Percentiles rank a stretch among this genome's conserved stretches.
These are phyloP conservation scores for Cornus controversa DNA, from an alignment of 148 eudicot species.

Conservation along the genomic window DNA sequence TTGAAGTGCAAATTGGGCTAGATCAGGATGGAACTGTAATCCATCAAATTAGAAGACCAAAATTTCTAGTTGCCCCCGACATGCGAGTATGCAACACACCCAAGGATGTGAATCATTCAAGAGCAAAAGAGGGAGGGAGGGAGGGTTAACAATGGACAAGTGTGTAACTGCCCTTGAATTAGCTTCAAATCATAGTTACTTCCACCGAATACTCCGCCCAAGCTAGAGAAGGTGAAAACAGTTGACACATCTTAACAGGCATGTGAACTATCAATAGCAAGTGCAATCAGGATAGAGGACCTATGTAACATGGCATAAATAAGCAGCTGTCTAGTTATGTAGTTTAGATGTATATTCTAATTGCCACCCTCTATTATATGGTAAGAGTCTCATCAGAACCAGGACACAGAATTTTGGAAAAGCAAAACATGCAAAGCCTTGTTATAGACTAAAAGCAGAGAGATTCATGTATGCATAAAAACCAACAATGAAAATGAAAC, in stretches of 20 bases:
- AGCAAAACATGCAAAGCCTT: slow-evolving; percentile 4
- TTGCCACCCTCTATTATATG: neutral
- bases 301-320: neutral
- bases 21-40: neutral
- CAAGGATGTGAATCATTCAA: no score
- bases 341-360: neutral
- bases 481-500: slow-evolving; percentile 2
- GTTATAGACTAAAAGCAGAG: slow-evolving; percentile 1
- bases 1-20: neutral
- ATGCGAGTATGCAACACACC: no score
- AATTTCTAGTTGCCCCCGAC: no score
- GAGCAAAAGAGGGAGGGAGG: no score
- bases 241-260: neutral
- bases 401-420: neutral
- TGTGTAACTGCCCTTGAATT: neutral
- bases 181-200: neutral
- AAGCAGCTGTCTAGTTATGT: neutral
- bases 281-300: neutral
- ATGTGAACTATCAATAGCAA: neutral
- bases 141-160: no score
- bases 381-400: neutral
- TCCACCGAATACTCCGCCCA: neutral
- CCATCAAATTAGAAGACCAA: neutral
- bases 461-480: neutral
- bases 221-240: neutral